Evolutionary conservation across 2,329 filamentous ascomycete species (phyloP).

Genomic region (Pestalotiopsis sp.): DNA sequence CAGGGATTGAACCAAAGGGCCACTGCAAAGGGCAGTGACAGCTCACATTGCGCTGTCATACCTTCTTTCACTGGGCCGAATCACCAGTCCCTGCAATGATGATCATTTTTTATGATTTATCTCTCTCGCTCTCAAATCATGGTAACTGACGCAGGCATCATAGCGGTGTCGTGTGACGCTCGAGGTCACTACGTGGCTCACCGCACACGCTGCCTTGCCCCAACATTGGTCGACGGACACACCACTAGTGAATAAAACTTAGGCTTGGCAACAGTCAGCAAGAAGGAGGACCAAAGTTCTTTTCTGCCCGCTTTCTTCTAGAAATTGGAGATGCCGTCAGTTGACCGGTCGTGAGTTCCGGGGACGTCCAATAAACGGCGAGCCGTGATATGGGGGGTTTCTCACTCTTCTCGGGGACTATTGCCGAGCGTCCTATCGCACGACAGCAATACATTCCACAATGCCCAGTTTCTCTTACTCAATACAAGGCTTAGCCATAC

Average conservation of each 20-base stretch:
- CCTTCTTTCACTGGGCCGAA: neutral
- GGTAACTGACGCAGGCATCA: neutral
- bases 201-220: neutral
- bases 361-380: neutral
- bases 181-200: neutral
- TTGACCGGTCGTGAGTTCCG: neutral
- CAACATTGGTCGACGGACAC: neutral
- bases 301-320: neutral
- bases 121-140: neutral
- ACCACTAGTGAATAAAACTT: neutral
- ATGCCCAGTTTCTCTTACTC: neutral
- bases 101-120: neutral
- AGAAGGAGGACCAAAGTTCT: neutral
- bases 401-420: neutral
- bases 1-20: neutral
- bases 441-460: neutral
- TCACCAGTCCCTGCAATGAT: neutral
- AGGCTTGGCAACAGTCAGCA: neutral
- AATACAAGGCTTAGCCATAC: neutral
- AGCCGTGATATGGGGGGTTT: neutral
- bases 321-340: neutral
- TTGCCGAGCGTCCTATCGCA: neutral
- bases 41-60: neutral
- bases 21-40: neutral
- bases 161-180: neutral